Evolutionary conservation across 805 yeast genomes (phyloP), one percentile per base, ranked within the genome.

Genomic region (Candida ovalis): DNA sequence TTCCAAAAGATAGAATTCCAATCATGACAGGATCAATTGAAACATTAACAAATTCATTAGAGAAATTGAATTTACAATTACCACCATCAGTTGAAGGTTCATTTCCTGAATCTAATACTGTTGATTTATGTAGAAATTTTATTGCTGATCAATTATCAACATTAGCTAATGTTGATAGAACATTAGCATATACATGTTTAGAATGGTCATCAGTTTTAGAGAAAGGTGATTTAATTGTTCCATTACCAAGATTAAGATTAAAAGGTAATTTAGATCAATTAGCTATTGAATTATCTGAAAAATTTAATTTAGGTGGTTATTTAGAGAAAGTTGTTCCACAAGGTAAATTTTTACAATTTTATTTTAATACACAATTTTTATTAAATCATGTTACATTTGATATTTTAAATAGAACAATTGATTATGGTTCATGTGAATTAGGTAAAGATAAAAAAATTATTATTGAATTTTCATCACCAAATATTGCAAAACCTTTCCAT

Each of bases 401-500:
- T 60, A 72, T 84, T 39, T 76, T 91, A 57, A 71, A 72, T 44
- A 77, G 85, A 67, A 75, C 74, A 47, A 70, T 73, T 30, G 70
- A 75, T 36, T 94, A 80, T 67, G 99, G 99, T 56, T 70, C 81
- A 41, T 73, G 84, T 58, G 88, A 90, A 43, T 59, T 87, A 47
- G 97, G 94, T 49, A 69, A 70, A 37, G 82, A 81, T 54, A 86
- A 89, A 71, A 84, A 75, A 53, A 76, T 86, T 17, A 60, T 90
- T 40, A 77, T 94, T 59, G 99, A 94, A 69, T 94, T 94, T 63
- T 88, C 97, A 2, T 91, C 98, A 32, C 99, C 99, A 55, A 94
- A 94, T 70, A 92, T 94, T 63, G 99, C 99, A 56, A 94, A 94
- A 72, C 99, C 99, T 12, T 94, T 94, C 86, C 99, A 94, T 66